A percentile compares a stretch with the other conserved stretches of the same genome.
Conservation (phyloP, 768 basidiomycete genomes). For the Cyclocybe aegerita region DNA sequence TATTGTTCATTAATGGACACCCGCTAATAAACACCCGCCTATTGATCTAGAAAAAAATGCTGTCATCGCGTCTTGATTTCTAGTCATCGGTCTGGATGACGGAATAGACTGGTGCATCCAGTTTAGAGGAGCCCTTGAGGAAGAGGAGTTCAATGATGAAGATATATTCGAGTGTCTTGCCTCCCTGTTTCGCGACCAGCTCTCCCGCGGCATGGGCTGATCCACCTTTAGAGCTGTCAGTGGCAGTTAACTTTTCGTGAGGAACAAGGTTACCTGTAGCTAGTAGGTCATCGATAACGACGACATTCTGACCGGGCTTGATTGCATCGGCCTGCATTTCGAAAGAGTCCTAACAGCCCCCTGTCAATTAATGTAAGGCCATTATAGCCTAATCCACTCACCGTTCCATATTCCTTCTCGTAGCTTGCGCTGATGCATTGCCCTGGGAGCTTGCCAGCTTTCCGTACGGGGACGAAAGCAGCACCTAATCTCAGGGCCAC, state of each 20-base stretch:
- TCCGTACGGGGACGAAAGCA: constrained; percentile 94
- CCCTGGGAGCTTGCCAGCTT: constrained; percentile 94
- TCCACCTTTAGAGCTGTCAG: constrained; percentile 55
- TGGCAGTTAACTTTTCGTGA: background rate
- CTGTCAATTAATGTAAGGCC: background rate
- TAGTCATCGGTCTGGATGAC: constrained; percentile 77
- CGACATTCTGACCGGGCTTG: constrained; percentile 74
- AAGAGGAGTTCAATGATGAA: constrained; percentile 87
- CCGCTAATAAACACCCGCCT: constrained; percentile 76
- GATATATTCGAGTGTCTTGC: constrained; percentile 86
- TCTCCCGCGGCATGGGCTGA: constrained; percentile 93
- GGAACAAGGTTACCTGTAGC: constrained; percentile 75
- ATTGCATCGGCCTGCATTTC: constrained; percentile 94
- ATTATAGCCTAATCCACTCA: constrained; percentile 29
- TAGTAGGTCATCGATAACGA: constrained; percentile 93
- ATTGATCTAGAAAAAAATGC: constrained; percentile 42
- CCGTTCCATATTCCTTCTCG: constrained; percentile 91
- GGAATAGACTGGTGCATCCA: constrained; percentile 88
- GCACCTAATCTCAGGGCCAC: constrained; percentile 89
- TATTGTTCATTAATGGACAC: constrained; percentile 77
- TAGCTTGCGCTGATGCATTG: constrained; percentile 71
- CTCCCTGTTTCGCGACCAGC: constrained; percentile 80
- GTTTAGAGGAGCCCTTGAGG: constrained; percentile 71
- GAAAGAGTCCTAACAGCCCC: constrained; percentile 70
- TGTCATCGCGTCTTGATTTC: constrained; percentile 3